A percentile compares a stretch with the other conserved stretches of the same genome.
phyloP scores from a whole-genome alignment of 257 asterid species.

The Solanum etuberosum region DNA sequence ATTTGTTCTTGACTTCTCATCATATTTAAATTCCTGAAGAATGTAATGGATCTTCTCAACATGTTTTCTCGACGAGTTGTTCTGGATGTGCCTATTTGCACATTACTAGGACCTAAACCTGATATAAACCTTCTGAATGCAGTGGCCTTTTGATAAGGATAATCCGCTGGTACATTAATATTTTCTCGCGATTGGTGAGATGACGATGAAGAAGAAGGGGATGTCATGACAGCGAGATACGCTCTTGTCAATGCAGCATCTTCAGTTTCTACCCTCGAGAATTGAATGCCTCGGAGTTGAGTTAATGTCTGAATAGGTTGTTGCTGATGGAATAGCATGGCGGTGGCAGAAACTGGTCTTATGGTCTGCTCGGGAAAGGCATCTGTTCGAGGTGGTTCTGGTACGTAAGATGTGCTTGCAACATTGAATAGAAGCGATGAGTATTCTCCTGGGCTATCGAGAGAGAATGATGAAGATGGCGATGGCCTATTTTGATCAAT shows the following conservation, averaged over 20 bases:
- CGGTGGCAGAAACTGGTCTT: neutral
- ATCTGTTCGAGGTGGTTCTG: slow-evolving; percentile 10
- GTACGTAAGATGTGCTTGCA: slow-evolving; percentile 8
- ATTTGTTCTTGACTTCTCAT: neutral
- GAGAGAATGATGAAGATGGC: slow-evolving; percentile 70
- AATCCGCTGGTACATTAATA: neutral
- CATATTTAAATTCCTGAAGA: slow-evolving; percentile 21
- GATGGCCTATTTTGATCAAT: slow-evolving; percentile 30
- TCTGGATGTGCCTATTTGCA: neutral
- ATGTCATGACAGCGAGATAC: slow-evolving; percentile 48
- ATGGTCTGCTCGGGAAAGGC: neutral
- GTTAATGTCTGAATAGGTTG: neutral
- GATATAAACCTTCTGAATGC: slow-evolving; percentile 33
- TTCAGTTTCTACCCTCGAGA: slow-evolving; percentile 39
- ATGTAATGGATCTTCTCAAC: slow-evolving; percentile 38
- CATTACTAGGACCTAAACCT: neutral
- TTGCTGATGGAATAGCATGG: neutral
- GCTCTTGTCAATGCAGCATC: slow-evolving; percentile 57
- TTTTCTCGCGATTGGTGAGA: slow-evolving; percentile 6
- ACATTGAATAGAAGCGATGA: slow-evolving; percentile 25
- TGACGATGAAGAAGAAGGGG: slow-evolving; percentile 19
- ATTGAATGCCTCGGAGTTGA: slow-evolving; percentile 7
- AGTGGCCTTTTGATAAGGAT: slow-evolving; percentile 2
- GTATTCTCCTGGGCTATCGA: slow-evolving; percentile 42
- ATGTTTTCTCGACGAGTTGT: slow-evolving; percentile 21